phyloP scores from a whole-genome alignment of 1,284 basidiomycete genomes.

The Cryptococcus sp. region DNA sequence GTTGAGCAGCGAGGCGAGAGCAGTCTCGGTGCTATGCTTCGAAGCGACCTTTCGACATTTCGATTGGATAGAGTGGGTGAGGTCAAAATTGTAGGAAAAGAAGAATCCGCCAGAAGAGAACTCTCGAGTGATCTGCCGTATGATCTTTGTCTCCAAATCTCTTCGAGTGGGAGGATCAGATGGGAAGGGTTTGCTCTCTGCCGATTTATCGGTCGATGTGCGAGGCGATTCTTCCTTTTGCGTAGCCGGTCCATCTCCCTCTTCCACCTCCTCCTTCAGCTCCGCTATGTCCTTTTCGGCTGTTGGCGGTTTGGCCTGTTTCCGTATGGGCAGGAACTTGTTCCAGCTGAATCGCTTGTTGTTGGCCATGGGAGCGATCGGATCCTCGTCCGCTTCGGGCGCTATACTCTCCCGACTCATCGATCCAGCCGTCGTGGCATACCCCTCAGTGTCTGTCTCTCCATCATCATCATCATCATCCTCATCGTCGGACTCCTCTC shows the following conservation, averaged over 20 bases:
- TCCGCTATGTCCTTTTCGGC: conserved; percentile 1
- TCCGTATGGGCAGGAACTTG: conserved; percentile 26
- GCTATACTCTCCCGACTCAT: conserved; percentile 8
- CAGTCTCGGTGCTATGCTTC: conserved; percentile 15
- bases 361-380: conserved; percentile 4
- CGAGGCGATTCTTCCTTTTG: neutral
- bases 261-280: conserved; percentile 5
- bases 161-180: conserved; percentile 33
- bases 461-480: conserved; percentile 1
- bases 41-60: conserved; percentile 43
- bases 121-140: conserved; percentile 42
- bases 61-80: conserved; percentile 50
- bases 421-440: conserved; percentile 5
- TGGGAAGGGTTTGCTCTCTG: conserved; percentile 12
- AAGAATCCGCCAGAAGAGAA: conserved; percentile 45
- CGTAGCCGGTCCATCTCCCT: conserved; percentile 1
- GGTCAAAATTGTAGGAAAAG: conserved; percentile 51
- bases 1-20: conserved; percentile 10
- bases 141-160: conserved; percentile 46
- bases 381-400: conserved; percentile 35
- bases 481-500: neutral
- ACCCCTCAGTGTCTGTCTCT: conserved; percentile 6
- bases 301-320: conserved; percentile 2
- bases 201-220: neutral
- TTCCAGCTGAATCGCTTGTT: conserved; percentile 26